These are phyloP conservation scores for Phlyctochytrium bullatum DNA, from an alignment of 192 early-diverging fungal species.

Conservation along the genomic window DNA sequence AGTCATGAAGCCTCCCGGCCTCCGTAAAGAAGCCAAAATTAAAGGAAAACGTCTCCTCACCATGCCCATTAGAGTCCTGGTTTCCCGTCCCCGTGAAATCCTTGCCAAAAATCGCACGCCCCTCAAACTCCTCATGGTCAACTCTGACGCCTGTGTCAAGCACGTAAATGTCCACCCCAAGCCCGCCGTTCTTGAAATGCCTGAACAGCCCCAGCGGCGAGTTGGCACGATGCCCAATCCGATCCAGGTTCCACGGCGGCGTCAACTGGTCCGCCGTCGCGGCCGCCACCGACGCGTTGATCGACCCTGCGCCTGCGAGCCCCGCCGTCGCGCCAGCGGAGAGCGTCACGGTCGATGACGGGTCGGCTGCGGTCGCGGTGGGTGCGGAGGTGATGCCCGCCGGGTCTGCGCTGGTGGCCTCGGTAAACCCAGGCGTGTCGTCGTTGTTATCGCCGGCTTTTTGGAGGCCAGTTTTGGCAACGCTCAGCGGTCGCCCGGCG, in stretches of 20 bases:
- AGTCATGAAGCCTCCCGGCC: too few species aligned
- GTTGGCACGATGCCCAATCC: slow-evolving; percentile 28
- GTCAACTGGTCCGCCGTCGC: slow-evolving; percentile 8
- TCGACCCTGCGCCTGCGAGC: too few species aligned
- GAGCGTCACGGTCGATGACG: neutral
- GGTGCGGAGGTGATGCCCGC: neutral
- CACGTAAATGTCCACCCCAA: slow-evolving; percentile 37
- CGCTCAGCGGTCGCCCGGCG: too few species aligned
- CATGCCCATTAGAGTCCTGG: slow-evolving; percentile 46
- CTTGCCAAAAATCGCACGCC: slow-evolving; percentile 46
- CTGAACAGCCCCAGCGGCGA: neutral
- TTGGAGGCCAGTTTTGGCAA: too few species aligned
- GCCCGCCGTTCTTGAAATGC: neutral
- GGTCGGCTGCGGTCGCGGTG: neutral
- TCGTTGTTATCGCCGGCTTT: too few species aligned
- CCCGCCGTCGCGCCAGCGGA: neutral
- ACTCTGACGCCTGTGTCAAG: slow-evolving; percentile 48
- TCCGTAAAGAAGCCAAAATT: slow-evolving; percentile 18
- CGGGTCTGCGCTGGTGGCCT: neutral
- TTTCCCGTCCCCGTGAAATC: slow-evolving; percentile 34
- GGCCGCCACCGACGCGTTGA: slow-evolving; percentile 6
- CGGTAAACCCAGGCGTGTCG: too few species aligned
- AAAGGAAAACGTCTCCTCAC: too few species aligned
- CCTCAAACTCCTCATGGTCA: slow-evolving; percentile 44
- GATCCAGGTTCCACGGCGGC: slow-evolving; percentile 36